Percentiles rank a stretch among this genome's conserved stretches.
Evolutionary conservation across 2,329 filamentous ascomycete genomes (phyloP).

Genomic region (Aspergillus glaucus): DNA sequence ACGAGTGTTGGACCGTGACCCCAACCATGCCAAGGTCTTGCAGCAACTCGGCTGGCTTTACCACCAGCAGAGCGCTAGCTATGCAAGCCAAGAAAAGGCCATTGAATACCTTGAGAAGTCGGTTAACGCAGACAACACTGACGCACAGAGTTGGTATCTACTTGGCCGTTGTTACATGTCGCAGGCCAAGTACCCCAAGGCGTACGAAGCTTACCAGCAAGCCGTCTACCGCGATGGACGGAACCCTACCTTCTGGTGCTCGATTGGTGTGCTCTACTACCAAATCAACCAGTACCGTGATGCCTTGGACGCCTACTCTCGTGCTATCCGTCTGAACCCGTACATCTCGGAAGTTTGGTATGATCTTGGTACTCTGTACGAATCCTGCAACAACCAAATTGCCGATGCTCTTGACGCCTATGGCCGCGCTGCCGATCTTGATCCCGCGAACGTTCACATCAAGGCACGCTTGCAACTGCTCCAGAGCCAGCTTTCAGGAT

Average conservation of each 20-base stretch:
- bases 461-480: constrained; percentile 88
- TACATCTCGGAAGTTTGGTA: constrained; percentile 99
- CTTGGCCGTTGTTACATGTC: constrained; percentile 98
- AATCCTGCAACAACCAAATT: constrained; percentile 98
- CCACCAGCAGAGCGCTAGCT: constrained; percentile 89
- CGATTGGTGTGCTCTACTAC: constrained; percentile 96
- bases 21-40: constrained; percentile 93
- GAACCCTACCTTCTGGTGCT: constrained; percentile 99
- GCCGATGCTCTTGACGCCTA: constrained; percentile 94
- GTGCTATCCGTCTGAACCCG: constrained; percentile 90
- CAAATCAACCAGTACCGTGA: constrained; percentile 99
- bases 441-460: constrained; percentile 89
- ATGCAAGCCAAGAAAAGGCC: constrained; percentile 86
- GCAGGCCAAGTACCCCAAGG: constrained; percentile 97
- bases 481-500: constrained; percentile 65
- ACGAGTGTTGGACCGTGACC: constrained; percentile 87
- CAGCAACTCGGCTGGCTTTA: constrained; percentile 97
- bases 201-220: constrained; percentile 97
- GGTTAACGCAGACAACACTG: constrained; percentile 83
- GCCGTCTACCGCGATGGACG: constrained; percentile 96
- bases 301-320: constrained; percentile 93
- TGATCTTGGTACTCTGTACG: constrained; percentile 92
- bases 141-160: constrained; percentile 98
- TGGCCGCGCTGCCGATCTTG: constrained; percentile 86
- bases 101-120: constrained; percentile 98